These are phyloP conservation scores for Byssothecium circinans DNA, from an alignment of 2,329 filamentous ascomycete genomes.

Conservation along the genomic window DNA sequence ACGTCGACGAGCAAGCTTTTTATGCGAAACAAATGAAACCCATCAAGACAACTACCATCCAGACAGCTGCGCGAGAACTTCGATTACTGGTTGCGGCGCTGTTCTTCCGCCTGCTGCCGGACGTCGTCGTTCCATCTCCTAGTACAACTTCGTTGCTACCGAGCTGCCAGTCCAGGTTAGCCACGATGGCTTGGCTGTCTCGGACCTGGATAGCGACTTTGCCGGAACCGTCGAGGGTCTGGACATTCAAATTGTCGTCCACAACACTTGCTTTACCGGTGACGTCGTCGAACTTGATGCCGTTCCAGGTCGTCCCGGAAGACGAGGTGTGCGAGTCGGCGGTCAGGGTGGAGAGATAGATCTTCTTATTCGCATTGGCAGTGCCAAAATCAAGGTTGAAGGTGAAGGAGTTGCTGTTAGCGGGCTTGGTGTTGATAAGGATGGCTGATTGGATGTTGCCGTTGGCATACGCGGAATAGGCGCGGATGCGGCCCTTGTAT, in stretches of 20 bases:
- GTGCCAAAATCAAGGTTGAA: constrained; percentile 48
- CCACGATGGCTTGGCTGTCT: constrained; percentile 52
- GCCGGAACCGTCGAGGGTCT: constrained; percentile 27
- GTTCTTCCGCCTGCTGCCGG: constrained; percentile 29
- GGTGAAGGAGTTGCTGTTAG: constrained; percentile 45
- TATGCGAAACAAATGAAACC: constrained; percentile 11
- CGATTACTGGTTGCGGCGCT: constrained; percentile 1
- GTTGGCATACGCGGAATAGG: constrained; percentile 52
- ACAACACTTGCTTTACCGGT: constrained; percentile 46
- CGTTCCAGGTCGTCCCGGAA: constrained; percentile 51
- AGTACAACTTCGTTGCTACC: constrained; percentile 37
- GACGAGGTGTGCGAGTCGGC: constrained; percentile 49
- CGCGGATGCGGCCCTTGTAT: constrained; percentile 48
- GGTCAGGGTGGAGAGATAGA: constrained; percentile 54
- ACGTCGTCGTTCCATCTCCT: constrained; percentile 24
- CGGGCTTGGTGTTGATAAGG: constrained; percentile 51
- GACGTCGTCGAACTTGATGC: constrained; percentile 48
- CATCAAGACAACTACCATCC: constrained; percentile 7
- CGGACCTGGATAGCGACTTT: constrained; percentile 36
- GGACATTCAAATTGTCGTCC: constrained; percentile 34
- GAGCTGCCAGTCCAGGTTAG: constrained; percentile 47
- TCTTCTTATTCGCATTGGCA: constrained; percentile 43
- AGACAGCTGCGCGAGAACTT: constrained; percentile 3
- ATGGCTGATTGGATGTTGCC: constrained; percentile 47
- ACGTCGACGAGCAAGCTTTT: not conserved